Evolutionary conservation across 163 green algal genomes (phyloP).

Genomic region (Chloromonas sp.): DNA sequence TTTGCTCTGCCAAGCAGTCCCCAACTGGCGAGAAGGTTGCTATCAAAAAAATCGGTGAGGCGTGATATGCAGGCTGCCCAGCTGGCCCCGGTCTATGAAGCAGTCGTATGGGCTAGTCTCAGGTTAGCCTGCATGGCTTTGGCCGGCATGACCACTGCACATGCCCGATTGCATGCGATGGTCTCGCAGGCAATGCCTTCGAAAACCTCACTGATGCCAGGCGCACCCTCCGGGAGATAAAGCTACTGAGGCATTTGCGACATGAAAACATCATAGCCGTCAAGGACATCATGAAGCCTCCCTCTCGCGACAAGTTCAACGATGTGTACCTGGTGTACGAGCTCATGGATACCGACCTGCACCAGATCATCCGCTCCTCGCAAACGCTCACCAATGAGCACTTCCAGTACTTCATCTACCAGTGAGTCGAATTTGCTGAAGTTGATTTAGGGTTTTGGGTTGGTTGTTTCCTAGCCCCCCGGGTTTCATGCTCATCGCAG

Average conservation of each 20-base stretch:
- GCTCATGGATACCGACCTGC: conserved; percentile 99
- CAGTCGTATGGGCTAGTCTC: background rate
- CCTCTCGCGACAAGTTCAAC: conserved; percentile 65
- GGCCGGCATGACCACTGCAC: too few relatives aligned
- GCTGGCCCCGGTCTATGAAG: background rate
- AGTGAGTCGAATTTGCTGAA: conserved; percentile 33
- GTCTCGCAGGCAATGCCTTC: conserved; percentile 78
- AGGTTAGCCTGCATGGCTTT: background rate
- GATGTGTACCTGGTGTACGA: conserved; percentile 99
- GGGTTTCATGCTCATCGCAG: too few relatives aligned
- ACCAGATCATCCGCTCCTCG: conserved; percentile 96
- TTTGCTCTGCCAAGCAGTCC: conserved; percentile 81
- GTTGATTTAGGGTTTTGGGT: background rate
- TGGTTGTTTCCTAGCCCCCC: too few relatives aligned
- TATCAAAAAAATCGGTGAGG: conserved; percentile 92
- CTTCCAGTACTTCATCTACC: conserved; percentile 96
- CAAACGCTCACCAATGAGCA: conserved; percentile 95
- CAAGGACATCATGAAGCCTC: conserved; percentile 60
- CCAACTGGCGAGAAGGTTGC: conserved; percentile 79
- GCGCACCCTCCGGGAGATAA: conserved; percentile 88
- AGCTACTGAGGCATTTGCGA: conserved; percentile 80
- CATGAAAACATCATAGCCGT: conserved; percentile 92
- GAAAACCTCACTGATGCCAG: conserved; percentile 91
- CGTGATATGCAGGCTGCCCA: background rate
- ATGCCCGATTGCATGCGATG: background rate